These are phyloP conservation scores for Aspergillus wentii DNA, from an alignment of 495 filamentous ascomycete species.

Conservation along the genomic window DNA sequence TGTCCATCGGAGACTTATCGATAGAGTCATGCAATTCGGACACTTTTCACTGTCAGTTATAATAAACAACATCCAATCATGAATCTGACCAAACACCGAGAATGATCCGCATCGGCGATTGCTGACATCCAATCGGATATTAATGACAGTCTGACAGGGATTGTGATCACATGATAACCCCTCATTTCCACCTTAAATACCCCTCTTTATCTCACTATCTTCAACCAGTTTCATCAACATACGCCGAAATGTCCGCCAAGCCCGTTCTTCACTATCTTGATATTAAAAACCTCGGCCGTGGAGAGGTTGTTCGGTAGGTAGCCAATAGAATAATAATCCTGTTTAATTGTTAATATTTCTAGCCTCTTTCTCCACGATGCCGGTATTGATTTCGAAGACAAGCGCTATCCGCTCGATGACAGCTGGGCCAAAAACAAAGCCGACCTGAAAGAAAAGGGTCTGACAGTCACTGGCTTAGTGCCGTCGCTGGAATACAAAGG, in stretches of 20 bases:
- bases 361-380: constrained; percentile 36
- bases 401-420: constrained; percentile 35
- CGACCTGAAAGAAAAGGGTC: constrained; percentile 17
- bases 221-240: too few relatives aligned
- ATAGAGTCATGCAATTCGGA: too few relatives aligned
- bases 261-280: constrained; percentile 31
- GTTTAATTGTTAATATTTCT: background rate
- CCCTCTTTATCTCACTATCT: too few relatives aligned
- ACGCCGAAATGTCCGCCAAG: too few relatives aligned
- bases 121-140: too few relatives aligned
- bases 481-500: constrained; percentile 39
- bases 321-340: background rate
- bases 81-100: background rate
- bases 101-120: too few relatives aligned
- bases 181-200: too few relatives aligned
- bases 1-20: too few relatives aligned
- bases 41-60: too few relatives aligned
- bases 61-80: too few relatives aligned
- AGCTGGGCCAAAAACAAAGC: constrained; percentile 32
- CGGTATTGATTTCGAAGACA: constrained; percentile 34
- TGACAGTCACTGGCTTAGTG: constrained; percentile 29
- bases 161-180: too few relatives aligned
- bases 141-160: too few relatives aligned
- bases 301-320: constrained; percentile 34
- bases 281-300: constrained; percentile 37